Percentiles rank a stretch among this genome's conserved stretches.
Conservation (phyloP, 495 filamentous ascomycete species). For the Baudoinia panamericana region DNA sequence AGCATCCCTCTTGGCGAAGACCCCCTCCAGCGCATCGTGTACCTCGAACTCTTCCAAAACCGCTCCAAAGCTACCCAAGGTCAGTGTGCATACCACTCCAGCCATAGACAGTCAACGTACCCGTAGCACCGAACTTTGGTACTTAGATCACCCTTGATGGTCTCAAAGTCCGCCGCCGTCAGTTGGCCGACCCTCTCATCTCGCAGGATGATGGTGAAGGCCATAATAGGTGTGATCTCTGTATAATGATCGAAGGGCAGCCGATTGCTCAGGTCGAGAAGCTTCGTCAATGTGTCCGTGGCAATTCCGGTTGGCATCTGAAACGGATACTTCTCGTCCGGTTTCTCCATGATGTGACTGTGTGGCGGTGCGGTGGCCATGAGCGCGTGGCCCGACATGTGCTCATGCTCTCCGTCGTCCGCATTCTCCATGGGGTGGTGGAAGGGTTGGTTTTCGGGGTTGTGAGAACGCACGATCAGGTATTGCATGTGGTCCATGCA, state of each 20-base stretch:
- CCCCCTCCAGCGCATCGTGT: slow-evolving; percentile 63
- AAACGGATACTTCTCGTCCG: slow-evolving; percentile 32
- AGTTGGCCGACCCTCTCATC: slow-evolving; percentile 56
- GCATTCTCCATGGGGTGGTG: slow-evolving; percentile 36
- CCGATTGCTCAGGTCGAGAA: slow-evolving; percentile 72
- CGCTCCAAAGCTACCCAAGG: slow-evolving; percentile 54
- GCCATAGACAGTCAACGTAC: slow-evolving; percentile 39
- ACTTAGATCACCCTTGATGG: slow-evolving; percentile 57
- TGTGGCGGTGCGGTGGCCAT: slow-evolving; percentile 80
- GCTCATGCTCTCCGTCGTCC: slow-evolving; percentile 36
- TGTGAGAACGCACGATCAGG: slow-evolving; percentile 46
- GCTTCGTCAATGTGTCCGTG: slow-evolving; percentile 58
- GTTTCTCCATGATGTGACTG: slow-evolving; percentile 30
- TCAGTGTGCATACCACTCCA: neutral
- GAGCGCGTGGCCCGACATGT: slow-evolving; percentile 59
- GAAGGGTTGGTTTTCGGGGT: slow-evolving; percentile 37
- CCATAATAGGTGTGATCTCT: slow-evolving; percentile 93
- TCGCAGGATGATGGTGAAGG: slow-evolving; percentile 65
- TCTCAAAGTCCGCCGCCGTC: slow-evolving; percentile 53
- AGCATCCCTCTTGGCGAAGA: slow-evolving; percentile 44
- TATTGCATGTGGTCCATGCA: slow-evolving; percentile 91
- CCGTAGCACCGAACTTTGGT: slow-evolving; percentile 86
- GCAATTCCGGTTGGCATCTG: slow-evolving; percentile 54
- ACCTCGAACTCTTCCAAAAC: slow-evolving; percentile 89
- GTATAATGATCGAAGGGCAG: slow-evolving; percentile 60